phyloP scores from a whole-genome alignment of 2,329 filamentous ascomycete species.

The Coniochaeta sp. region DNA sequence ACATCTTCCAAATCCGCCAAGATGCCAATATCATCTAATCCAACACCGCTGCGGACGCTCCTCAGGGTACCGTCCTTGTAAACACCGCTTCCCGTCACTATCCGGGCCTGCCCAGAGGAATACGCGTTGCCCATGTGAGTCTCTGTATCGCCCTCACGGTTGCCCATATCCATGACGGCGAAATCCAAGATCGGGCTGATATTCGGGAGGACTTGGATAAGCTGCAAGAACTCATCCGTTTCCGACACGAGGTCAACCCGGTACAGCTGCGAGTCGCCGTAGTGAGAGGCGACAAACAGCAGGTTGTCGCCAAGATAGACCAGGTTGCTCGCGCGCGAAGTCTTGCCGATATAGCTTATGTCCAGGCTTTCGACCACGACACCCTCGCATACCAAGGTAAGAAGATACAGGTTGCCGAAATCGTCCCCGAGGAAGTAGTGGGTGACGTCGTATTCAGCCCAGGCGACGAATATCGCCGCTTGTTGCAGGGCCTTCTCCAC shows the following conservation, averaged over 20 bases:
- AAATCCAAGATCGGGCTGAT: conserved; percentile 90
- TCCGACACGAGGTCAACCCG: conserved; percentile 47
- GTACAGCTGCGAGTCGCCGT: conserved; percentile 84
- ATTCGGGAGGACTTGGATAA: conserved; percentile 72
- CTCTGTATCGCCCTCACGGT: conserved; percentile 56
- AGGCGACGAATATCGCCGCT: conserved; percentile 82
- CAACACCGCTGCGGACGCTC: conserved; percentile 89
- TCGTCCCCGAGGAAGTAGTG: conserved; percentile 88
- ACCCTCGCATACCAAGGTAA: conserved; percentile 64
- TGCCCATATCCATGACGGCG: conserved; percentile 91
- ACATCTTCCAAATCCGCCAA: conserved; percentile 72
- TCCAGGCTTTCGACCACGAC: conserved; percentile 66
- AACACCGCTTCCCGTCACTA: conserved; percentile 88
- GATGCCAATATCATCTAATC: conserved; percentile 78
- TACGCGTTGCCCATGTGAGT: conserved; percentile 75
- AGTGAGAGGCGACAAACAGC: conserved; percentile 85
- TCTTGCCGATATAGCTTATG: conserved; percentile 55
- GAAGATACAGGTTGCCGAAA: conserved; percentile 76
- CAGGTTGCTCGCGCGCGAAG: conserved; percentile 68
- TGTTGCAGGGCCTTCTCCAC: conserved; percentile 60
- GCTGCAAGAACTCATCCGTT: conserved; percentile 35
- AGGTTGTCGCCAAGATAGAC: conserved; percentile 68
- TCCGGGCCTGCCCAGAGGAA: conserved; percentile 86
- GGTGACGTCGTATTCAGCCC: conserved; percentile 75
- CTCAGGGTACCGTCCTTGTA: conserved; percentile 82